A percentile compares a stretch with the other conserved stretches of the same genome.
These are phyloP conservation scores for Euphorbia pulcherrima DNA, from an alignment of 345 rosid genomes.

Conservation along the genomic window DNA sequence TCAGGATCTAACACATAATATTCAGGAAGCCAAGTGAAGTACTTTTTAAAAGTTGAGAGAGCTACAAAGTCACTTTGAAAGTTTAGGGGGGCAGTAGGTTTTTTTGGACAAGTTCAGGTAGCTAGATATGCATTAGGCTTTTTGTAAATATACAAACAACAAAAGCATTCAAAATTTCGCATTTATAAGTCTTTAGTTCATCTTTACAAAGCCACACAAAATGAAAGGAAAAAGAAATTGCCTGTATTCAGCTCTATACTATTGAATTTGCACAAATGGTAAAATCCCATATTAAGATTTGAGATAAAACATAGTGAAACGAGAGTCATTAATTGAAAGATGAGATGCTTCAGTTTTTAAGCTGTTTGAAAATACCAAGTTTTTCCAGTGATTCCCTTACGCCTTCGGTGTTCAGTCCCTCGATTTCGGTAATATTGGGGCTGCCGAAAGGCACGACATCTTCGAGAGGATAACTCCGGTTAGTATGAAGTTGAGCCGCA, in stretches of 20 bases:
- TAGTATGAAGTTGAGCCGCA: constrained; percentile 17
- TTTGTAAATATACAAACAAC: no score
- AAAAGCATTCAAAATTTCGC: background rate
- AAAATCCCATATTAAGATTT: background rate
- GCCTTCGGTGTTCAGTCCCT: constrained; percentile 1
- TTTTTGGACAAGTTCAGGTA: no score
- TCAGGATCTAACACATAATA: no score
- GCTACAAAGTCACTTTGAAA: no score
- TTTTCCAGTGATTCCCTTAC: constrained; percentile 15
- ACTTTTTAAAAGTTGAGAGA: no score
- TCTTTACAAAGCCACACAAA: background rate
- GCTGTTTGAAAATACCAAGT: constrained; percentile 15
- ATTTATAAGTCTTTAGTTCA: background rate
- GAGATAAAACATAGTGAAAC: background rate
- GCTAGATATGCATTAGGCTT: no score
- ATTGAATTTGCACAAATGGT: background rate
- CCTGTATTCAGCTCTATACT: no score
- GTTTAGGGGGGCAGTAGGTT: no score
- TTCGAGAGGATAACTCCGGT: constrained; percentile 16
- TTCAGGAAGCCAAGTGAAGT: no score
- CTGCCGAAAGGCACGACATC: constrained; percentile 20
- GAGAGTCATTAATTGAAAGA: background rate
- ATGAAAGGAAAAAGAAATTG: background rate
- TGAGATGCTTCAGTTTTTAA: background rate
- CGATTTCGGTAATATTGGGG: constrained; percentile 12